Evolutionary conservation across 192 early-diverging fungal genomes (phyloP), one percentile per base, ranked within the genome.

Genomic region (Gryganskiella cystojenkinii): DNA sequence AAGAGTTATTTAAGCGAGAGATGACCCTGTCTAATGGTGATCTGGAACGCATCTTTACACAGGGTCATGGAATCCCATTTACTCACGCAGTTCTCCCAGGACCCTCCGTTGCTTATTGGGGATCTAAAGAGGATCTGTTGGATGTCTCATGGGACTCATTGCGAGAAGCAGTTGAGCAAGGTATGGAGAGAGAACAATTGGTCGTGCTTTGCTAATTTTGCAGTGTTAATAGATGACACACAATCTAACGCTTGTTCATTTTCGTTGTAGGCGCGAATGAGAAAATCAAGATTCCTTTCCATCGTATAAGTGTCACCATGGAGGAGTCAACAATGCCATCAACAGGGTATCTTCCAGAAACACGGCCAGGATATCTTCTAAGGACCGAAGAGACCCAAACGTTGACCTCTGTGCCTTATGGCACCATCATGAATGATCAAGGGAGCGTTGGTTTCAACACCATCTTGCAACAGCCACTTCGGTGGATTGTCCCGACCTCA

Each of bases 41-140:
- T 44, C 45, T 80, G 4, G 56, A 64, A 19, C 62, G 35, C 5
- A 66, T 74, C 8, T 52, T 81, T 19, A 69, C 51, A 17, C 49
- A 59, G 28, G 80, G 80, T 19, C 80, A 81, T 20, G 80, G 80
- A 17, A 65, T 81, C 19, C 80, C 80, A 11, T 60, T 81, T 51
- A 70, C 56, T 1, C 80, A 81, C 34, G 64, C 61, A 9, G 62
- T 69, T 4, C 67, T 61, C 28, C 67, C 80, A 44, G 80, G 80
- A 42, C 71, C 71, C 25, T 74, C 70, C 15, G 56, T 81, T 11
- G 71, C 80, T 0, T 81, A 81, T 34, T 81, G 80, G 80, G 80
- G 61, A 2, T 61, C 72, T 4, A 73, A 74, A 34, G 40, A 17
- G 9, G 67, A 70, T 5, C 65, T 81, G 4, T 20, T 69, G 20